A percentile compares a stretch with the other conserved stretches of the same genome.
phyloP scores from a whole-genome alignment of 2,329 filamentous ascomycete genomes.

The Colletotrichum lentis region DNA sequence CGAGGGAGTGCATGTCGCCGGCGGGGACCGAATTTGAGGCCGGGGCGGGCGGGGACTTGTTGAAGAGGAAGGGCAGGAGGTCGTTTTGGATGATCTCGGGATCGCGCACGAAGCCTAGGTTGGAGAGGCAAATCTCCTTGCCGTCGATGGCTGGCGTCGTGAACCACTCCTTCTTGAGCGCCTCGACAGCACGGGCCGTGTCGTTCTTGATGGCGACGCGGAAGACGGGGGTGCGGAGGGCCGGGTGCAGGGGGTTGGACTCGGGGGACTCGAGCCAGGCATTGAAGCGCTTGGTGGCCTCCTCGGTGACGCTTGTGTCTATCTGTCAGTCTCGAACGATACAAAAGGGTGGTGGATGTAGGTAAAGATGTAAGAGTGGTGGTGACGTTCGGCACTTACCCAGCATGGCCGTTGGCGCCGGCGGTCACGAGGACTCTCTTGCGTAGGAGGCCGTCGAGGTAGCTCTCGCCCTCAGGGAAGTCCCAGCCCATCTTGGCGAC shows the following conservation, averaged over 20 bases:
- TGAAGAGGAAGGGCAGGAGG: conserved; percentile 82
- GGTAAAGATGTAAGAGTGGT: no score
- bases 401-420: conserved; percentile 77
- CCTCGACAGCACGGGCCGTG: conserved; percentile 72
- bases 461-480: conserved; percentile 79
- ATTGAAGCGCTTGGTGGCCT: conserved; percentile 81
- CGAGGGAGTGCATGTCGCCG: conserved; percentile 87
- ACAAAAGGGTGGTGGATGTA: not conserved
- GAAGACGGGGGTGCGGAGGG: conserved; percentile 82
- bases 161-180: conserved; percentile 85
- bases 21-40: conserved; percentile 74
- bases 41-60: conserved; percentile 60
- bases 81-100: conserved; percentile 69
- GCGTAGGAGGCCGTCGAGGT: conserved; percentile 81
- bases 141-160: conserved; percentile 87
- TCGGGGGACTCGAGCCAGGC: conserved; percentile 78
- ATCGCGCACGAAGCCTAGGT: conserved; percentile 78
- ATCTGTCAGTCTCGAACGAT: conserved; percentile 41
- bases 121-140: conserved; percentile 82
- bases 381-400: conserved; percentile 57
- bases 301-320: conserved; percentile 67
- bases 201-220: conserved; percentile 76
- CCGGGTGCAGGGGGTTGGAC: conserved; percentile 76
- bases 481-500: conserved; percentile 88
- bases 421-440: conserved; percentile 81